phyloP scores from a whole-genome alignment of 495 filamentous ascomycete species.

The Hypoxylon intermedium region DNA sequence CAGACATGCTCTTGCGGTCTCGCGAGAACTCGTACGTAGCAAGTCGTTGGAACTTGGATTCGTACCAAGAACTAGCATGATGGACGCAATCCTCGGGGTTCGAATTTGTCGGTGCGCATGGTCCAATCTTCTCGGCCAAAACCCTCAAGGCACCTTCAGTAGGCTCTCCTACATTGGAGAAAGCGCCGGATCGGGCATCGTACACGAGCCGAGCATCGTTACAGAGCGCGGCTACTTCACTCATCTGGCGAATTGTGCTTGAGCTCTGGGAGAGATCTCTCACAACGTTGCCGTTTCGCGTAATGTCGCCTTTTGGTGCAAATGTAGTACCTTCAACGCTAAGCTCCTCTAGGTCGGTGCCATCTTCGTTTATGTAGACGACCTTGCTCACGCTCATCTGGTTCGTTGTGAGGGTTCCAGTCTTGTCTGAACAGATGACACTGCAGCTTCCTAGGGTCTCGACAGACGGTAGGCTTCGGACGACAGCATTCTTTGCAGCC shows the following conservation, averaged over 20 bases:
- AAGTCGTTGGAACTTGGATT: conserved; percentile 72
- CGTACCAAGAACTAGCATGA: conserved; percentile 83
- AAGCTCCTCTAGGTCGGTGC: conserved; percentile 81
- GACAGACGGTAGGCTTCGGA: conserved; percentile 93
- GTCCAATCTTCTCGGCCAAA: conserved; percentile 92
- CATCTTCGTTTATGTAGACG: conserved; percentile 77
- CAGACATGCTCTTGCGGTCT: conserved; percentile 99
- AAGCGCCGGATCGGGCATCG: conserved; percentile 73
- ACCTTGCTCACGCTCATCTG: conserved; percentile 99
- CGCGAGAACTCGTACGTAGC: conserved; percentile 97
- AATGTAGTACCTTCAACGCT: conserved; percentile 95
- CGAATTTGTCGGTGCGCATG: conserved; percentile 50
- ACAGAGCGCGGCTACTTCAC: conserved; percentile 87
- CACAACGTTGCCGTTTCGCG: conserved; percentile 68
- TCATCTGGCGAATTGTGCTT: conserved; percentile 77
- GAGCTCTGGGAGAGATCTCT: conserved; percentile 76
- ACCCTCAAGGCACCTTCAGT: conserved; percentile 94
- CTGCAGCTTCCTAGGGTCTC: conserved; percentile 99
- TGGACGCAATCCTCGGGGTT: conserved; percentile 68
- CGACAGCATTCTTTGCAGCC: conserved; percentile 97
- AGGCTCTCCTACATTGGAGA: conserved; percentile 90
- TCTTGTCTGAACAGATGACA: conserved; percentile 99
- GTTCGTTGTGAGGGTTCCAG: conserved; percentile 97
- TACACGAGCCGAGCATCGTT: conserved; percentile 87
- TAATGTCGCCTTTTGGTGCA: conserved; percentile 78